Evolutionary conservation across 306 rosid genomes (phyloP), one percentile per base, ranked within the genome.

Genomic region (Hylodesmum podocarpum): DNA sequence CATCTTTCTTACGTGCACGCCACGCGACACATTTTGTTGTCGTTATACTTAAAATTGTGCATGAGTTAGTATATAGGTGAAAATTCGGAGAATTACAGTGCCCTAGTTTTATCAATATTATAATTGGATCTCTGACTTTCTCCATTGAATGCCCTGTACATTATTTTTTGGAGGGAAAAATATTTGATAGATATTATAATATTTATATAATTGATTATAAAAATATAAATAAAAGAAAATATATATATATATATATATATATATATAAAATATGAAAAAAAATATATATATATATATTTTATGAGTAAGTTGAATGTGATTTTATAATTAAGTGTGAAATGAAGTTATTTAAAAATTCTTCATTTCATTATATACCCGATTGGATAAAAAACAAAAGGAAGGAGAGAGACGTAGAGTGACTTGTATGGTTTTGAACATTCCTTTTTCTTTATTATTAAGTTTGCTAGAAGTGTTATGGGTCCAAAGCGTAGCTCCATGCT

Each of bases 21-120:
- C 90, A 82, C 87, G 83, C 84, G 90, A 77, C 29, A 34, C 43
- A 47, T n/a, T n/a, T n/a, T n/a, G n/a, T n/a, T n/a, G n/a, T n/a
- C n/a, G n/a, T n/a, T n/a, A n/a, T n/a, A n/a, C n/a, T n/a, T n/a
- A 24, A 54, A 54, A 10, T 54, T 54, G 16, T 22, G 34, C 16
- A 25, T 24, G 62, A 47, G 22, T 6, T n/a, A n/a, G n/a, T n/a
- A n/a, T n/a, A n/a, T n/a, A n/a, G n/a, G n/a, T n/a, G n/a, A n/a
- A n/a, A n/a, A n/a, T 25, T 3, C 1, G 16, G 34, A 25, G 64
- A 55, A 10, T 13, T 24, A 55, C 18, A 25, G 16, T 25, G 34
- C 14, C 11, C 16, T 55, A 12, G 27, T 57, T 57, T 13, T 59
- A 59, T 14, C 15, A 59, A 51, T 51, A 36, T 25, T 54, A 53